Percentiles rank a stretch among this genome's conserved stretches.
phyloP scores from a whole-genome alignment of 192 early-diverging fungal genomes.

The Radiomyces spectabilis region DNA sequence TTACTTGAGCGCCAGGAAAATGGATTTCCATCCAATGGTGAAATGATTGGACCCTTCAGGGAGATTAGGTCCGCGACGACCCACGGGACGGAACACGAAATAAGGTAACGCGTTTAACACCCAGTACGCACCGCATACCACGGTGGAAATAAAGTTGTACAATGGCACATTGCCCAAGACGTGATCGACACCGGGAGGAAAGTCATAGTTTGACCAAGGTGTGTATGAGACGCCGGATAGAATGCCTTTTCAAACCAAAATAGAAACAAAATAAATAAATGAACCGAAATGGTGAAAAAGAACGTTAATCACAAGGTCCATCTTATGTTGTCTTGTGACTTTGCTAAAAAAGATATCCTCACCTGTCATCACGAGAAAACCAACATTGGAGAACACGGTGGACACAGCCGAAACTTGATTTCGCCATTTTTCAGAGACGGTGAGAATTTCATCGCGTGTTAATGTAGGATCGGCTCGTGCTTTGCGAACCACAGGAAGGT shows the following conservation, averaged over 20 bases:
- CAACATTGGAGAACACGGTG: conserved; percentile 36
- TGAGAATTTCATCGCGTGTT: conserved; percentile 4
- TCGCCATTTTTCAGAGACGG: conserved; percentile 13
- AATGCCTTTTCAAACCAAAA: conserved; percentile 12
- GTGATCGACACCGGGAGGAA: background rate
- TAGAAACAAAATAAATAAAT: background rate
- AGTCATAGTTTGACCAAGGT: conserved; percentile 14
- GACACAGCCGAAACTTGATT: conserved; percentile 38
- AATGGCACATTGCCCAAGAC: conserved; percentile 19
- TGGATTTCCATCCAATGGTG: conserved; percentile 27
- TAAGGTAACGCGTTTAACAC: conserved; percentile 20
- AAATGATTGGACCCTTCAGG: conserved; percentile 12
- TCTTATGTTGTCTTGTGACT: background rate
- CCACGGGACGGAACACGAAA: conserved; percentile 16
- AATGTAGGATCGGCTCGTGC: conserved; percentile 4
- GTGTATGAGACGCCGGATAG: conserved; percentile 19
- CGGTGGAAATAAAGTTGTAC: conserved; percentile 18
- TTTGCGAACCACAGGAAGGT: conserved; percentile 11
- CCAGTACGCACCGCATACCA: conserved; percentile 25
- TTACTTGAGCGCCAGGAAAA: conserved; percentile 14
- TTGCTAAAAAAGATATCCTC: background rate
- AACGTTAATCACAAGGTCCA: background rate
- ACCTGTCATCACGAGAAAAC: conserved; percentile 19
- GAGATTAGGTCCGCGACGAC: conserved; percentile 17
- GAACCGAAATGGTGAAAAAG: background rate